Evolutionary conservation across 1,284 basidiomycete species (phyloP).

Genomic region (Filobasidium uniguttulatum): DNA sequence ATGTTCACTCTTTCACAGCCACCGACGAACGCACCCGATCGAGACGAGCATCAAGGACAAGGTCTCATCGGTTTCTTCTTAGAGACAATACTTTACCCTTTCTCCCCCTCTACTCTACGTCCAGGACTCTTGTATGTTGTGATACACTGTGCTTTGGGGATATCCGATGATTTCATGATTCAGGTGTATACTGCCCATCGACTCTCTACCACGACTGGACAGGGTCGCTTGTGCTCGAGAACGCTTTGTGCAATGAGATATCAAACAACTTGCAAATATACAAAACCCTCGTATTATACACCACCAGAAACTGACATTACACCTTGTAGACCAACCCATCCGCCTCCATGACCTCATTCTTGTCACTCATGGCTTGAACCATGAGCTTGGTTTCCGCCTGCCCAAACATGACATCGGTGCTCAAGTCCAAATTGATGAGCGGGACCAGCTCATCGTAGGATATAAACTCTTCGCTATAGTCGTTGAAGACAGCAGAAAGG

Average conservation of each 20-base stretch:
- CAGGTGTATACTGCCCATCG: too few species aligned
- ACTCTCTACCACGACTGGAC: too few species aligned
- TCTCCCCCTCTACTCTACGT: too few species aligned
- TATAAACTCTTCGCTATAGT: conserved; percentile 54
- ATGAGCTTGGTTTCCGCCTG: conserved; percentile 63
- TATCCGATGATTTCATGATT: too few species aligned
- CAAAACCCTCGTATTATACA: too few species aligned
- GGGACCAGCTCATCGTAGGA: conserved; percentile 58
- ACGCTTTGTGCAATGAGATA: too few species aligned
- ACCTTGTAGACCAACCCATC: conserved; percentile 52
- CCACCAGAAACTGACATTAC: background rate
- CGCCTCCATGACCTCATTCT: conserved; percentile 76
- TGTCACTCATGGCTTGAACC: conserved; percentile 63
- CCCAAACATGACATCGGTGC: conserved; percentile 57
- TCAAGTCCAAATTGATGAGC: conserved; percentile 63
- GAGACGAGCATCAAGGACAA: conserved; percentile 16
- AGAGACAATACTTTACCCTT: too few species aligned
- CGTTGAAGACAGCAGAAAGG: conserved; percentile 55
- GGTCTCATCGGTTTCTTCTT: conserved; percentile 8
- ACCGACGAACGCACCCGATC: conserved; percentile 18
- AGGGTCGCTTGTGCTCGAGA: too few species aligned
- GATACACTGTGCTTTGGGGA: too few species aligned
- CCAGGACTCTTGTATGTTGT: too few species aligned
- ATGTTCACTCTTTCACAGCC: conserved; percentile 4
- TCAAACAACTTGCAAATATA: background rate